Evolutionary conservation across 345 rosid genomes (phyloP).

Genomic region (Moringa oleifera): DNA sequence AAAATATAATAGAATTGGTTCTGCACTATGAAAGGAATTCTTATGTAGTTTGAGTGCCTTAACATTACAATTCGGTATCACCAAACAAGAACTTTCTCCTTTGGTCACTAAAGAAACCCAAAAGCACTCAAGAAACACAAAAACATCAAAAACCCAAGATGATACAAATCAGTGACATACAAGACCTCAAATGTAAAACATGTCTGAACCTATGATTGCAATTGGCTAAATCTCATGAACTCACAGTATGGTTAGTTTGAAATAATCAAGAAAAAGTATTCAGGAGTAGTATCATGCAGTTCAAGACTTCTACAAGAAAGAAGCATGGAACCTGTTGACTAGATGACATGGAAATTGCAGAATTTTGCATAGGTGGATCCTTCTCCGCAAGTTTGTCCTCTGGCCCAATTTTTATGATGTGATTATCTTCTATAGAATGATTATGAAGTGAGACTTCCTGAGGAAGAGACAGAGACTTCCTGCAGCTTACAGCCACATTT

Average conservation of each 20-base stretch:
- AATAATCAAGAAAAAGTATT: not conserved
- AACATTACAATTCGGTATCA: not conserved
- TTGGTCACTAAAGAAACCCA: not conserved
- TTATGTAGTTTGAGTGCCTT: not conserved
- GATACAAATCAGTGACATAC: not conserved
- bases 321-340: constrained; percentile 30
- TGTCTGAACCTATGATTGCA: not conserved
- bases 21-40: not conserved
- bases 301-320: not conserved
- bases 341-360: constrained; percentile 8
- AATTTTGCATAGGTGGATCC: constrained; percentile 10
- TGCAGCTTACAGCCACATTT: constrained; percentile 9
- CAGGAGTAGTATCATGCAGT: too few relatives aligned
- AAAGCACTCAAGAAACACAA: too few relatives aligned
- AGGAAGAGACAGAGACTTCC: constrained; percentile 6
- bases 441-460: constrained; percentile 2
- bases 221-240: not conserved
- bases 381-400: constrained; percentile 15
- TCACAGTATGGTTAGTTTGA: not conserved
- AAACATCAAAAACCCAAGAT: not conserved
- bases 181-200: not conserved
- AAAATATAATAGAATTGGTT: not conserved
- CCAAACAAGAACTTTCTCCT: not conserved
- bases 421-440: not conserved
- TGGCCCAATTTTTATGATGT: constrained; percentile 1